Evolutionary conservation across 208 protist genomes (phyloP).

Genomic region (Naegleria fowleri): DNA sequence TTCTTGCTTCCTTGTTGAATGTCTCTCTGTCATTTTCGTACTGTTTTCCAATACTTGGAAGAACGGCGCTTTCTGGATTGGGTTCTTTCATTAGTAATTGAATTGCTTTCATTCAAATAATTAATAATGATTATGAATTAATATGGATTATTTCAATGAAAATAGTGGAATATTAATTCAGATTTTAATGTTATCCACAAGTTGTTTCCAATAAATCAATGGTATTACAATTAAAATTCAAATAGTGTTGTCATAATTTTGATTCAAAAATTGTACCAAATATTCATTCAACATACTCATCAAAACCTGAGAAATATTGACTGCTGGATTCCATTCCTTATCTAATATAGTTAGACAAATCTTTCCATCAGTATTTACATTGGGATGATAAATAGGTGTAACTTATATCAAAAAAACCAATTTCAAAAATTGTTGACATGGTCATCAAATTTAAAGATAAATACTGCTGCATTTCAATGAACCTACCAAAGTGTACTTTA

Average conservation of each 20-base stretch:
- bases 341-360: constrained; percentile 98
- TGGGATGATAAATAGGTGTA: constrained; percentile 22
- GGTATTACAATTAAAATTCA: too few species aligned
- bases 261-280: too few species aligned
- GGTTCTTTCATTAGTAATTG: constrained; percentile 63
- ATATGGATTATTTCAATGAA: neutral
- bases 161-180: too few species aligned
- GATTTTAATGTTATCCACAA: too few species aligned
- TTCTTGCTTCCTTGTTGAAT: neutral
- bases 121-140: too few species aligned
- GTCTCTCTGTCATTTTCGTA: neutral
- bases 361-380: neutral
- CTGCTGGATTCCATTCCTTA: constrained; percentile 61
- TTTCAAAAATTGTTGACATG: too few species aligned
- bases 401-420: neutral
- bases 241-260: too few species aligned
- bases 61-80: constrained; percentile 64
- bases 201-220: too few species aligned
- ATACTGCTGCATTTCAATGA: neutral
- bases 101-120: constrained; percentile 48
- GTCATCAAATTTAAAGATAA: neutral
- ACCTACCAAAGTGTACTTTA: neutral
- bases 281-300: constrained; percentile 33
- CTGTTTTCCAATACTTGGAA: neutral
- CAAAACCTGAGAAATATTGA: constrained; percentile 39